Conservation (phyloP, 2,329 filamentous ascomycete species). For the Pseudogymnoascus sp. region DNA sequence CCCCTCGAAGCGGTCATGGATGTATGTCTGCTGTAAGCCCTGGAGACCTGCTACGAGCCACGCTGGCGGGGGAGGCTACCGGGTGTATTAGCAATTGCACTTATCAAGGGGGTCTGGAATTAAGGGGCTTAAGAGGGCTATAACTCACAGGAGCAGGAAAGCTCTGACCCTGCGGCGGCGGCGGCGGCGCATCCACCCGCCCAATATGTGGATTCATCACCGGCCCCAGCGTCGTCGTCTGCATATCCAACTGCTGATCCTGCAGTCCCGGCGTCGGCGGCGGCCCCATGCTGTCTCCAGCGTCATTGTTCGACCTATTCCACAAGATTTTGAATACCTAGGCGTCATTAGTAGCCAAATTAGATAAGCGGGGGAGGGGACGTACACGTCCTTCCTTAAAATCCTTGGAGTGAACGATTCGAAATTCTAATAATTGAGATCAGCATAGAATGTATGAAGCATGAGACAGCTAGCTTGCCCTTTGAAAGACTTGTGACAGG, state of each 20-base stretch:
- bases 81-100: constrained; percentile 18
- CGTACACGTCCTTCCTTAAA: no score
- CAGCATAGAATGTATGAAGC: no score
- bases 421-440: no score
- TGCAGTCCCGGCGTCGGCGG: constrained; percentile 32
- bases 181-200: constrained; percentile 57
- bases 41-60: constrained; percentile 73
- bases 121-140: constrained; percentile 16
- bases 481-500: no score
- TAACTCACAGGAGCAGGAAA: constrained; percentile 52
- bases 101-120: constrained; percentile 11
- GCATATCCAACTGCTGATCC: constrained; percentile 21
- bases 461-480: no score
- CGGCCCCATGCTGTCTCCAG: constrained; percentile 36
- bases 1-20: constrained; percentile 76
- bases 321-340: not conserved
- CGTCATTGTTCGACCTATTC: not conserved
- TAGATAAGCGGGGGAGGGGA: not conserved
- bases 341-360: not conserved
- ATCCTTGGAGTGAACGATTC: no score
- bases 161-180: constrained; percentile 48
- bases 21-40: constrained; percentile 61
- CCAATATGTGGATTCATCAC: constrained; percentile 51
- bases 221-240: constrained; percentile 22
- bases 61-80: constrained; percentile 70